Evolutionary conservation across 2,329 filamentous ascomycete species (phyloP), one percentile per base, ranked within the genome.

Genomic region (Phaeophleospora eucalypticola): DNA sequence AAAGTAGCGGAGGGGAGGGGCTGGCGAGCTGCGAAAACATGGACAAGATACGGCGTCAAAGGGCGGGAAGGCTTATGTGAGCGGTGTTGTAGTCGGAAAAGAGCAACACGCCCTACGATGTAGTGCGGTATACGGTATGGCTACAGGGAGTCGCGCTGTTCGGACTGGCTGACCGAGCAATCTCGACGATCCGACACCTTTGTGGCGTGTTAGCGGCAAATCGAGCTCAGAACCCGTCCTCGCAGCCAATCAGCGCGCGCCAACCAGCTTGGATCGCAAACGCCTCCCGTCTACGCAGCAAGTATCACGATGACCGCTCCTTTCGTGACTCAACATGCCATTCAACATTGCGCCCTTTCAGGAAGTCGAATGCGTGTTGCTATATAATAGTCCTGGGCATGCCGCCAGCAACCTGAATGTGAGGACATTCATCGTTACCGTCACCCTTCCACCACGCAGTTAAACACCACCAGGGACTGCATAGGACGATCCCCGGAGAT

Each of bases 271-370:
- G 24, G 24, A 29, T 29, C 24, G 24, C 24, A 12, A 29, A 29
- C 24, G 24, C 24, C 24, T 29, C 24, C 24, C 24, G 24, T 29
- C 24, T 29, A 12, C 24, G 12, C n/a, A n/a, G n/a, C n/a, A n/a
- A n/a, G n/a, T n/a, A n/a, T n/a, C n/a, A n/a, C n/a, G n/a, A n/a
- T n/a, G 37, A 14, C 19, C 37, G n/a, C 37, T 40, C 16, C 19
- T 3, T 24, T 27, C 37, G 39, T 43, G 41, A 43, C 41, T 36
- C 41, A 43, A 43, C 41, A 32, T 12, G 41, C 17, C 37, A 40
- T 16, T 20, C 32, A 35, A 21, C 41, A 36, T 8, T 24, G 36
- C 19, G 37, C 37, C 37, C 12, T 40, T 40, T 27, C 19, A n/a
- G n/a, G n/a, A 9, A 10, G 37, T 16, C 20, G 3, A 4, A 7